These are phyloP conservation scores for Sesbania bispinosa DNA, from an alignment of 306 rosid species.

Conservation along the genomic window DNA sequence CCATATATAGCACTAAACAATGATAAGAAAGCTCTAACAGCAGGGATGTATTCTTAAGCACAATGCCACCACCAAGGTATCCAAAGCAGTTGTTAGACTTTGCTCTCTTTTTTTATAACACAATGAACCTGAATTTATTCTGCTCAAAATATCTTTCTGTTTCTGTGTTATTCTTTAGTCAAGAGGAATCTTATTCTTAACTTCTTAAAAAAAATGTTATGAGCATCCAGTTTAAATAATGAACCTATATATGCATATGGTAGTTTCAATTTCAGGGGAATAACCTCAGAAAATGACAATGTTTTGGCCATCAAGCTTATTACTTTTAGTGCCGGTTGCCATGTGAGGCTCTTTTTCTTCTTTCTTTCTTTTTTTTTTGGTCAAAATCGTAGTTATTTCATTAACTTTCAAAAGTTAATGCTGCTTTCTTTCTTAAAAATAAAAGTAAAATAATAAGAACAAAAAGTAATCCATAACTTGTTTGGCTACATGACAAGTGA, in stretches of 20 bases:
- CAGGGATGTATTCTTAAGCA: not conserved
- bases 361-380: not conserved
- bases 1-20: not conserved
- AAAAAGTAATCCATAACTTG: constrained; percentile 14
- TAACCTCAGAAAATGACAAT: not conserved
- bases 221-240: not conserved
- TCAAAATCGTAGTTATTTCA: not conserved
- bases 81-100: not conserved
- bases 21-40: not conserved
- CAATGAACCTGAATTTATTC: not conserved
- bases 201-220: not conserved
- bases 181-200: not conserved
- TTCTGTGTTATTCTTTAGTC: not conserved
- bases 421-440: not conserved
- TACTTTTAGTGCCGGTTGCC: not conserved
- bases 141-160: not conserved
- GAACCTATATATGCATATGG: not conserved
- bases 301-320: not conserved
- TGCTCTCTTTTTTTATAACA: not conserved
- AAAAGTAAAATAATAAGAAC: constrained; percentile 8
- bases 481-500: constrained; percentile 19
- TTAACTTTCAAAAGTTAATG: not conserved
- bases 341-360: not conserved
- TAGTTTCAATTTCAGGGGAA: not conserved
- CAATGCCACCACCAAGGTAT: not conserved